Conservation (phyloP, 768 basidiomycete species). For the Tubosaeta sp. region DNA sequence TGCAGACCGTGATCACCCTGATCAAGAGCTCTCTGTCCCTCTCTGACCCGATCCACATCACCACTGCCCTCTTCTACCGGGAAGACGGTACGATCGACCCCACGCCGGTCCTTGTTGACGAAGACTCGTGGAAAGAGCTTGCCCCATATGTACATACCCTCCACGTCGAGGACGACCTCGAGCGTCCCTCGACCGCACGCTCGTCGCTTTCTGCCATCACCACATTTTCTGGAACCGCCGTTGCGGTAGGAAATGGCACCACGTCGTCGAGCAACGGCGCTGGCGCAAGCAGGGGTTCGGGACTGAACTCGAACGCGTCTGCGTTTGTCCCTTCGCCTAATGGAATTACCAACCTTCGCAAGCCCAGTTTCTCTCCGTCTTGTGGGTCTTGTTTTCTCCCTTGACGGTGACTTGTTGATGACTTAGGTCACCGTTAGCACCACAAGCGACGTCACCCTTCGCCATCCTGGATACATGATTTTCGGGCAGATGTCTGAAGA, state of each 20-base stretch:
- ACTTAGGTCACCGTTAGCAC: slow-evolving; percentile 9
- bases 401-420: neutral
- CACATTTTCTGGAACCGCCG: neutral
- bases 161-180: slow-evolving; percentile 27
- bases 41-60: slow-evolving; percentile 16
- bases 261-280: neutral
- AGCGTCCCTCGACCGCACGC: slow-evolving; percentile 13
- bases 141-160: slow-evolving; percentile 29
- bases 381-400: slow-evolving; percentile 5
- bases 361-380: slow-evolving; percentile 21
- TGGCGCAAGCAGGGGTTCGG: neutral
- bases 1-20: slow-evolving; percentile 7
- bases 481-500: slow-evolving; percentile 13
- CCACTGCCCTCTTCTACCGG: slow-evolving; percentile 26
- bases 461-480: slow-evolving; percentile 11
- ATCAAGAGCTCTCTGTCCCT: slow-evolving; percentile 23
- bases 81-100: slow-evolving; percentile 29
- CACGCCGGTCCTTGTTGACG: slow-evolving; percentile 21
- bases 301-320: slow-evolving; percentile 22
- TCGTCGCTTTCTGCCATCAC: slow-evolving; percentile 11
- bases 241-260: neutral
- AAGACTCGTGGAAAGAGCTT: slow-evolving; percentile 32
- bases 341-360: slow-evolving; percentile 16
- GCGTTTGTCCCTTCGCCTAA: slow-evolving; percentile 21
- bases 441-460: slow-evolving; percentile 24